These are phyloP conservation scores for Zymoseptoria brevis DNA, from an alignment of 2,329 filamentous ascomycete species.

Conservation along the genomic window DNA sequence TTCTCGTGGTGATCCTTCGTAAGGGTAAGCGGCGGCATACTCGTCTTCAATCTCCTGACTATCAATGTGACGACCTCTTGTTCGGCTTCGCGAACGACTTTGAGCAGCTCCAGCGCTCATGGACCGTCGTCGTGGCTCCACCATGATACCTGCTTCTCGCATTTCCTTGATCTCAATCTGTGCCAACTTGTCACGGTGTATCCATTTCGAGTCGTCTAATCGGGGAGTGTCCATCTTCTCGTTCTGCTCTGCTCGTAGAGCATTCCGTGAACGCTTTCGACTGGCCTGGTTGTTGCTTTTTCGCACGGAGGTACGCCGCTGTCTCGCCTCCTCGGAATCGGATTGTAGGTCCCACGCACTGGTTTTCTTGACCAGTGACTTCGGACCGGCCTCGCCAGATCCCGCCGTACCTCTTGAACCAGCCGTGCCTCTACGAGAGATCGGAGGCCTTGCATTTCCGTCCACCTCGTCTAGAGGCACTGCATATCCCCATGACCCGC, in stretches of 20 bases:
- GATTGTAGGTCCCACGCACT: conserved; percentile 20
- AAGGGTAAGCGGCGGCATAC: conserved; percentile 17
- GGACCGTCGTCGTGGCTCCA: conserved; percentile 47
- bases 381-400: background rate
- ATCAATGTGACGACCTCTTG: conserved; percentile 8
- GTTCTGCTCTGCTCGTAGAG: conserved; percentile 16
- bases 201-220: conserved; percentile 65
- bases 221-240: conserved; percentile 2
- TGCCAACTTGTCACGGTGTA: conserved; percentile 75
- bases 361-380: conserved; percentile 3
- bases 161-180: conserved; percentile 74
- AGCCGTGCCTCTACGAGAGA: background rate
- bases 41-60: conserved; percentile 21
- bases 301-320: conserved; percentile 19
- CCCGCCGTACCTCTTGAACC: background rate
- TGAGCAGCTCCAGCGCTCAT: conserved; percentile 28
- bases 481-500: conserved; percentile 17
- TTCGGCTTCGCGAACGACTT: conserved; percentile 22
- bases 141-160: conserved; percentile 65
- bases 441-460: conserved; percentile 13
- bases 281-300: conserved; percentile 14
- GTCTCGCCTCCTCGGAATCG: conserved; percentile 21
- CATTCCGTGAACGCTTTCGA: conserved; percentile 23
- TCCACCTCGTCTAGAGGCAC: conserved; percentile 18
- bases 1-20: conserved; percentile 14